phyloP scores from a whole-genome alignment of 2,329 filamentous ascomycete species.

The Aspergillus tubingensis region DNA sequence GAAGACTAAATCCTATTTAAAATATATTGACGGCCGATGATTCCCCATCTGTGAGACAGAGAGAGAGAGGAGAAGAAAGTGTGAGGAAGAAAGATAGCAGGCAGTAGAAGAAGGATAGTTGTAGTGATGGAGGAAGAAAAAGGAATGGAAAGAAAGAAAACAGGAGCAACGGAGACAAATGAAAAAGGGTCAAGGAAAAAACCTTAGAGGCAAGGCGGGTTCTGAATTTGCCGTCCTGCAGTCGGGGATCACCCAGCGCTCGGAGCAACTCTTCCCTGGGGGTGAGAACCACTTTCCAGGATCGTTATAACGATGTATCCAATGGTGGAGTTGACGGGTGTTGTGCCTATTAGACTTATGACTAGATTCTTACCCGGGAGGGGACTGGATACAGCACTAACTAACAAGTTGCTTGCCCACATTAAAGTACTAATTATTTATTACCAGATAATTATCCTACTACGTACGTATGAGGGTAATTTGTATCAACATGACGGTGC shows the following conservation, averaged over 20 bases:
- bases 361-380: no score
- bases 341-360: no score
- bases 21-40: no score
- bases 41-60: neutral
- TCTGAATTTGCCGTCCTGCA: constrained; percentile 20
- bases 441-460: no score
- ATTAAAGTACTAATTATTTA: no score
- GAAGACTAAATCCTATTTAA: neutral
- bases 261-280: neutral
- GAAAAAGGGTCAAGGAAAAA: constrained; percentile 7
- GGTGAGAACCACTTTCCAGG: neutral
- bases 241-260: neutral
- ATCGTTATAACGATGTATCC: constrained; percentile 1
- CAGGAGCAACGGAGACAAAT: neutral
- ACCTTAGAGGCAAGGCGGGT: constrained; percentile 10
- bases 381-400: neutral
- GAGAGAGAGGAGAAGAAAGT: neutral
- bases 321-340: neutral
- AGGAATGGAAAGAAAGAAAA: neutral
- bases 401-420: neutral
- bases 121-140: neutral
- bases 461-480: neutral
- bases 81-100: no score
- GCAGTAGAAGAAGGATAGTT: neutral
- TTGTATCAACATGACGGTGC: neutral